A percentile compares a stretch with the other conserved stretches of the same genome.
phyloP scores from a whole-genome alignment of 768 basidiomycete genomes.

The Leucocoprinus birnbaumii region DNA sequence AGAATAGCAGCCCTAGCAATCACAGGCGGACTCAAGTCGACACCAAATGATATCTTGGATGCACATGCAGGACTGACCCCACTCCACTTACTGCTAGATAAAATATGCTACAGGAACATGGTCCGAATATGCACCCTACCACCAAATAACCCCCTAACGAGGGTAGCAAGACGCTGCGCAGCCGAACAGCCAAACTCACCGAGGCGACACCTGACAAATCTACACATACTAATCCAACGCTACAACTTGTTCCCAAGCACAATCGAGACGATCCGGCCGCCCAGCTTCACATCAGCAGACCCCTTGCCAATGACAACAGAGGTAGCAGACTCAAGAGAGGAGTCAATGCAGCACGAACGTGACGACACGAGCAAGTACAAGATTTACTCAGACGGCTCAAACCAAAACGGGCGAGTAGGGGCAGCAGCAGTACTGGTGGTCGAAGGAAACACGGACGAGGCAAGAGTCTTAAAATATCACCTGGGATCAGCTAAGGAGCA shows the following conservation, averaged over 20 bases:
- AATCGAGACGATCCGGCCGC: conserved; percentile 12
- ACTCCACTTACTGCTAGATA: conserved; percentile 9
- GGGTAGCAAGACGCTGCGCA: neutral
- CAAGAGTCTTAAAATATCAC: conserved; percentile 5
- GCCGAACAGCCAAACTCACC: no score
- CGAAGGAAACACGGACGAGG: neutral
- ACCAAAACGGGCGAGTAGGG: conserved; percentile 17
- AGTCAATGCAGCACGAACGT: conserved; percentile 7
- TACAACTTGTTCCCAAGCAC: neutral
- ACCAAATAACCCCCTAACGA: conserved; percentile 10
- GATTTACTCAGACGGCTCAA: conserved; percentile 21
- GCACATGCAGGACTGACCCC: conserved; percentile 16
- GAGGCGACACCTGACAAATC: conserved; percentile 6
- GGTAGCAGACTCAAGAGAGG: conserved; percentile 3
- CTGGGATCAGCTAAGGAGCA: conserved; percentile 15
- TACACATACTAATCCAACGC: conserved; percentile 8
- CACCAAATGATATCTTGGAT: conserved; percentile 18
- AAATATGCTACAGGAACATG: conserved; percentile 9
- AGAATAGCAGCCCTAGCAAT: conserved; percentile 18
- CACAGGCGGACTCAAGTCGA: conserved; percentile 19
- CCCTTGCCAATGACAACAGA: neutral
- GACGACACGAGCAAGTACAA: conserved; percentile 5
- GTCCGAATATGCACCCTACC: conserved; percentile 16
- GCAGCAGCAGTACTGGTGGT: conserved; percentile 17
- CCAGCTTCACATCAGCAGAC: neutral